Base-by-base conservation (phyloP, 2,329 filamentous ascomycete genomes). In the Ceratocystis variospora region DNA sequence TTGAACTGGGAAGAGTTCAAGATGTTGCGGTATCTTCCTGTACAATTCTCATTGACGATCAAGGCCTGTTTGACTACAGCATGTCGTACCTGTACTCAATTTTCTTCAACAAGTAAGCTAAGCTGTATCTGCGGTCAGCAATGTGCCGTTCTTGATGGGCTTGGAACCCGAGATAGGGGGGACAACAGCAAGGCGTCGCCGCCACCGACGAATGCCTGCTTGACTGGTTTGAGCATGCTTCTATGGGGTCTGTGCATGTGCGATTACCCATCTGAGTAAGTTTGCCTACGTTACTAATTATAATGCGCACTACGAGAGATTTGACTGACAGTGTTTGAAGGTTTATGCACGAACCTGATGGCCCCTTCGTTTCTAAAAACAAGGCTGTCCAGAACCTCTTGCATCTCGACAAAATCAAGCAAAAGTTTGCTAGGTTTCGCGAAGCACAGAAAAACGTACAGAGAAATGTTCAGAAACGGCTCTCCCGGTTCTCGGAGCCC, bases 171-270 rank as follows among this genome's bases (percentile, higher is more conserved):
- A 37, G 2, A 5, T 5, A 4, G 10, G 10, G 10, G 28, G 6
- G 19, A 2, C 19, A 44, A 62, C 7, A 6, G 19, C 19, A 31
- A n/a, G 4, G 15, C 31, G 17, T 3, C 15, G 17, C 55, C 31
- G n/a, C 17, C 22, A 25, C 55, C 55, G 19, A 37, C 28, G 28
- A 59, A 37, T 59, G 28, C n/a, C 10, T 62, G 61, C 2, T 10
- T 19, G 19, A 48, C 19, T n/a, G 61, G 41, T 2, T 22, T 62
- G 22, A 46, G 45, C 61, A 48, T 62, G 41, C 61, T 62, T 31
- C 45, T 62, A n/a, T 62, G 61, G 61, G 61, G 41, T 6, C 31
- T 62, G 15, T 62, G 61, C 45, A 28, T 46, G 41, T 46, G 15
- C 19, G 28, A 33, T 28, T 62, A 62, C 41, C 22, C 22, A 7